Percentiles rank a stretch among this genome's conserved stretches.
Conservation (phyloP, 2,329 filamentous ascomycete species). For the Ustulina deusta region DNA sequence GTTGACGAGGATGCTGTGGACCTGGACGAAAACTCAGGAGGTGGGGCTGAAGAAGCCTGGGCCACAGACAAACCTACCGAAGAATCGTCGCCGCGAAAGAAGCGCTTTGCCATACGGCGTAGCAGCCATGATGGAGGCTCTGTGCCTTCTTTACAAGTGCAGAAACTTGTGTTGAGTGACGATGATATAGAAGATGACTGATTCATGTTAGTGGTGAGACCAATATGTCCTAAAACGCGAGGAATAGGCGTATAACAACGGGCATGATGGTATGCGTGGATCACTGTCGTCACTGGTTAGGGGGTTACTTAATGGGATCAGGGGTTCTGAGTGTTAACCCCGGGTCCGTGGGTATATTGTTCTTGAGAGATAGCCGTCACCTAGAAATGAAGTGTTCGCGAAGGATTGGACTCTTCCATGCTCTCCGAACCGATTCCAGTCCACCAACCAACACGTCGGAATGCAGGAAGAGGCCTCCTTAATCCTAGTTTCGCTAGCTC, state of each 20-base stretch:
- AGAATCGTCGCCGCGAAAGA: conserved; percentile 64
- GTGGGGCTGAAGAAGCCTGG: conserved; percentile 64
- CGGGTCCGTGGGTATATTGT: not conserved
- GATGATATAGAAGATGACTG: conserved; percentile 84
- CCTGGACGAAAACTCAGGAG: conserved; percentile 57
- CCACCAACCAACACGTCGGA: not conserved
- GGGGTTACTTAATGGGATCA: not conserved
- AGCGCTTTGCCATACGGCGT: conserved; percentile 53
- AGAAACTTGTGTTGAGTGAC: conserved; percentile 80
- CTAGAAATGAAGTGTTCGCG: not conserved
- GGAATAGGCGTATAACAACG: not conserved
- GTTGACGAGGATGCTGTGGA: conserved; percentile 50
- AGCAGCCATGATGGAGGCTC: conserved; percentile 47
- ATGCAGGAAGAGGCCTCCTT: not conserved
- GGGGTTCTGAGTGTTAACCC: not conserved
- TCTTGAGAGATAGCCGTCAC: not conserved
- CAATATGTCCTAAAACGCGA: conserved; percentile 7
- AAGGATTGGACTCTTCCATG: not conserved
- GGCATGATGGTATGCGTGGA: not conserved
- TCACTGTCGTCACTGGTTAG: not conserved
- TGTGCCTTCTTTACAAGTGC: conserved; percentile 55
- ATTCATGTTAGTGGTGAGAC: conserved; percentile 29
- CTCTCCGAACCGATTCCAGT: not conserved
- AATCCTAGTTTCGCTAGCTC: not conserved
- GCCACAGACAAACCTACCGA: conserved; percentile 72